Evolutionary conservation across 768 basidiomycete genomes (phyloP).

Genomic region (Hygrophoropsis aurantiaca): DNA sequence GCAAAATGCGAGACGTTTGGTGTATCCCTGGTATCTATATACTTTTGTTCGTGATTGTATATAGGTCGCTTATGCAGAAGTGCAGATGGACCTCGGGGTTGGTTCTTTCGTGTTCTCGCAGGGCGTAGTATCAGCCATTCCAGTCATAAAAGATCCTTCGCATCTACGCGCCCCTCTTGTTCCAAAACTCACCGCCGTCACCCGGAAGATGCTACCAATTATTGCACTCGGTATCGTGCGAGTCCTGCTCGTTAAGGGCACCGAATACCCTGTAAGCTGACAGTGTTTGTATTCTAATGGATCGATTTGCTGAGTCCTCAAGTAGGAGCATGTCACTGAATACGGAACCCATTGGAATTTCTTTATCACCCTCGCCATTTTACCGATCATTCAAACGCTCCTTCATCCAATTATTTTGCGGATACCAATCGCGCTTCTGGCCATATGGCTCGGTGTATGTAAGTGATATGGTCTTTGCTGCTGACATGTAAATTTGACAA

Average conservation of each 20-base stretch:
- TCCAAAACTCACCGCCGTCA: slow-evolving; percentile 49
- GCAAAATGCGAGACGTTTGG: slow-evolving; percentile 96
- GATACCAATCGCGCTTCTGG: slow-evolving; percentile 62
- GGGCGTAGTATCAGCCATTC: slow-evolving; percentile 87
- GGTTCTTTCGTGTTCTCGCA: slow-evolving; percentile 98
- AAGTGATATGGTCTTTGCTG: too few relatives aligned
- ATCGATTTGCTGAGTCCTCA: background rate
- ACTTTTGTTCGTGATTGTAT: too few relatives aligned
- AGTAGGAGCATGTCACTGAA: slow-evolving; percentile 91
- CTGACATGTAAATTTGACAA: too few relatives aligned
- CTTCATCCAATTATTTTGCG: slow-evolving; percentile 64
- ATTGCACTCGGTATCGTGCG: slow-evolving; percentile 73
- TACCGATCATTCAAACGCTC: slow-evolving; percentile 71
- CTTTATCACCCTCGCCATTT: slow-evolving; percentile 85
- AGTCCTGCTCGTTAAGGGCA: slow-evolving; percentile 85
- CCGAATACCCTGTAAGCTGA: slow-evolving; percentile 84
- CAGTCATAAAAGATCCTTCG: slow-evolving; percentile 63
- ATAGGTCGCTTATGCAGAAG: too few relatives aligned
- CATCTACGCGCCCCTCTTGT: slow-evolving; percentile 49
- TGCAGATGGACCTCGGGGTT: slow-evolving; percentile 97
- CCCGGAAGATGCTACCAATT: slow-evolving; percentile 66
- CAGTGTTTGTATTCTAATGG: background rate
- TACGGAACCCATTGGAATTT: slow-evolving; percentile 99
- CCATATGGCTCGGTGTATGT: slow-evolving; percentile 60
- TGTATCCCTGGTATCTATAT: slow-evolving; percentile 75